Percentiles rank a stretch among this genome's conserved stretches.
phyloP scores from a whole-genome alignment of 148 eudicot genomes.

The Vaccinium corymbosum region DNA sequence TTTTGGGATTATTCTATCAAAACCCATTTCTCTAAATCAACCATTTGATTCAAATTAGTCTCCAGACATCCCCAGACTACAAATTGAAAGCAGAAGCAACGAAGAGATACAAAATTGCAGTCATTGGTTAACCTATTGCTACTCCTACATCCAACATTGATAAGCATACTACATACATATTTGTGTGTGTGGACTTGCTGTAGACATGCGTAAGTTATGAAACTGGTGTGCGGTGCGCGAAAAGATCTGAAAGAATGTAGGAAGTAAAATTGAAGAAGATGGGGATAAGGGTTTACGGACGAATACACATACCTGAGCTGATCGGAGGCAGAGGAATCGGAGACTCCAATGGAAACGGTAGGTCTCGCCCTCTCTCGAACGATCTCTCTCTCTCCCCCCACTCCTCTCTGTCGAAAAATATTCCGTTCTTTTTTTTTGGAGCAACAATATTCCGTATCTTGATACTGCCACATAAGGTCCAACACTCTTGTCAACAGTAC shows the following conservation, averaged over 20 bases:
- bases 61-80: background rate
- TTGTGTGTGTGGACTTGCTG: background rate
- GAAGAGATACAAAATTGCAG: background rate
- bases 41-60: background rate
- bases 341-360: conserved; percentile 1
- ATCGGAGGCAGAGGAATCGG: background rate
- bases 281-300: background rate
- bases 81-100: background rate
- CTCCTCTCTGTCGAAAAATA: too few relatives aligned
- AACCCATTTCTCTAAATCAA: background rate
- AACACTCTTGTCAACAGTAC: too few relatives aligned
- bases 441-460: too few relatives aligned
- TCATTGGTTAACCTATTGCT: background rate
- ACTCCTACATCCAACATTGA: background rate
- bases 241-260: conserved; percentile 12
- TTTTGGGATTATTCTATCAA: background rate
- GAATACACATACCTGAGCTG: background rate
- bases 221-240: background rate
- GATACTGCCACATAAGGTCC: too few relatives aligned
- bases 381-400: background rate
- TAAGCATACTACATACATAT: too few relatives aligned
- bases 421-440: too few relatives aligned
- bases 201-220: background rate
- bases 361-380: background rate
- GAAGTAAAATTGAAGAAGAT: background rate